A percentile compares a stretch with the other conserved stretches of the same genome.
These are phyloP conservation scores for Malassezia caprae DNA, from an alignment of 1,284 basidiomycete species.

Conservation along the genomic window DNA sequence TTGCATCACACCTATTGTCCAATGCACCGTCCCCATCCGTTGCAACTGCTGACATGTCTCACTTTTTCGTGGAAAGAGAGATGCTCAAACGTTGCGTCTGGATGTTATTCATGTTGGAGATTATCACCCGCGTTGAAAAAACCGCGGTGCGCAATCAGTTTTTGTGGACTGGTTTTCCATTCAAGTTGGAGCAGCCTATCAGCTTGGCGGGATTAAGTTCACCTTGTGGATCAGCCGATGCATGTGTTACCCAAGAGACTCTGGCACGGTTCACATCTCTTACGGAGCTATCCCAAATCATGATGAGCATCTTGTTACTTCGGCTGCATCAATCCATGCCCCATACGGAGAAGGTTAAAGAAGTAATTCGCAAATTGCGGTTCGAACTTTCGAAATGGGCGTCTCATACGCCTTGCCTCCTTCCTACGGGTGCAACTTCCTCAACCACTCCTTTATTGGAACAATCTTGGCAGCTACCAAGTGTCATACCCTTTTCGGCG, in stretches of 20 bases:
- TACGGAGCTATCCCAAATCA: constrained; percentile 2
- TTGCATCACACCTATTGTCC: neutral
- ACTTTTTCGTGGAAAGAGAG: constrained; percentile 1
- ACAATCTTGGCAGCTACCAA: neutral
- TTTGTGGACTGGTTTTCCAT: neutral
- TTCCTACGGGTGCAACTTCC: neutral
- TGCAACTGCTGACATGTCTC: neutral
- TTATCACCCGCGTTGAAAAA: neutral
- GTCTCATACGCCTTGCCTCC: neutral
- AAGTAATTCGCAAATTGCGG: neutral
- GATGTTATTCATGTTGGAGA: constrained; percentile 7
- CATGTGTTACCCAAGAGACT: neutral
- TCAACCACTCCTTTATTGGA: neutral
- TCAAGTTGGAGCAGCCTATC: constrained; percentile 4
- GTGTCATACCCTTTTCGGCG: neutral
- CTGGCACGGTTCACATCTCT: neutral
- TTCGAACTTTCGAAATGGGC: neutral
- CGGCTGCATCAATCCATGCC: neutral
- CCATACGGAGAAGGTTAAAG: neutral
- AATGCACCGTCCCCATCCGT: neutral
- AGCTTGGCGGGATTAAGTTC: neutral
- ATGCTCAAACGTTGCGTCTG: constrained; percentile 16
- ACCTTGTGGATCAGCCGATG: neutral
- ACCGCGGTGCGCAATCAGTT: neutral
- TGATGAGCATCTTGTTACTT: neutral